Evolutionary conservation across 108 stramenopile genomes (phyloP), one percentile per base, ranked within the genome.

Genomic region (Pseudonitzschia multiseries): DNA sequence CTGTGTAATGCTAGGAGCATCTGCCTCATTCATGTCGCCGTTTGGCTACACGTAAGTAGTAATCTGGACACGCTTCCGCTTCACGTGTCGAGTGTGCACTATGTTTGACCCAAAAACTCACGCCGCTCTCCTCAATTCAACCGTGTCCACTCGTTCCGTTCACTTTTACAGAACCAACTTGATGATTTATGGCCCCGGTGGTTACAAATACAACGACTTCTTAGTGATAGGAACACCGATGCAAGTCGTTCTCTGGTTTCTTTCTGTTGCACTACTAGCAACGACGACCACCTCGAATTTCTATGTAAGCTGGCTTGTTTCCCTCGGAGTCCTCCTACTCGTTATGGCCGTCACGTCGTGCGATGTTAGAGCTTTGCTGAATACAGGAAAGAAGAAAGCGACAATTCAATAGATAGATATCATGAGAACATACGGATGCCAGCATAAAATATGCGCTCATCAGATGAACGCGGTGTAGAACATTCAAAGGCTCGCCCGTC

Each of bases 131-230:
- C n/a, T n/a, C n/a, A n/a, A n/a, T n/a, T n/a, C n/a, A n/a, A n/a
- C n/a, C n/a, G n/a, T n/a, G n/a, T n/a, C n/a, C n/a, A n/a, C n/a
- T n/a, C n/a, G n/a, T n/a, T n/a, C 50, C 24, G 28, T 27, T 36
- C 53, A 12, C 14, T 6, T 54, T n/a, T 60, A 15, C 68, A 78
- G 75, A 44, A 95, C 94, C 1, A 95, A 92, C 73, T 71, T 95
- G 57, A 48, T 92, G 77, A 80, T 91, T 53, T 95, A 92, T 64
- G 91, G 94, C 52, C 94, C 94, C 27, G 91, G 91, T 68, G 93
- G 90, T 32, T 94, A 94, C 81, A 90, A 86, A 76, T 82, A 80
- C 76, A 88, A 75, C 22, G 87, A 93, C 68, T 93, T 91, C 56
- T 48, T 93, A 51, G 63, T 63, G 8, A 69, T 91, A 29, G 93